Conservation (phyloP, 192 early-diverging fungal genomes). For the Coemansia sp. region DNA sequence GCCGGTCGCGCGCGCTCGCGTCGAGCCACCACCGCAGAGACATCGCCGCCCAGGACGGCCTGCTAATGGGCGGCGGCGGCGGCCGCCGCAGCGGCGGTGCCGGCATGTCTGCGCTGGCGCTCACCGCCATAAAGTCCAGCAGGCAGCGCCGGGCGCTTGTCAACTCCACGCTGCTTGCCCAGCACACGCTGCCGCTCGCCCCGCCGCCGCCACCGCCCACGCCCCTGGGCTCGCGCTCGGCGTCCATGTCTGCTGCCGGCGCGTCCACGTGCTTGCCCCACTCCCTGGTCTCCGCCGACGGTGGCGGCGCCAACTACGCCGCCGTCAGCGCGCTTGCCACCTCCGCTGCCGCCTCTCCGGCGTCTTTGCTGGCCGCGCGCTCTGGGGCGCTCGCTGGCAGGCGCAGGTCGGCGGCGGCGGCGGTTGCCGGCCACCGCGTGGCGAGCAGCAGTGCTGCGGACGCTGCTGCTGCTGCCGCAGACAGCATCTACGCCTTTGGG, state of each 20-base stretch:
- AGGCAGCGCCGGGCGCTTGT: conserved; percentile 47
- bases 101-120: conserved; percentile 39
- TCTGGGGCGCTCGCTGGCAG: background rate
- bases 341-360: background rate
- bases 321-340: background rate
- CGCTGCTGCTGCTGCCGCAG: conserved; percentile 4
- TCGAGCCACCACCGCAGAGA: conserved; percentile 20
- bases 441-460: background rate
- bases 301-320: background rate
- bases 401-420: no score
- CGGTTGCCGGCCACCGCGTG: no score
- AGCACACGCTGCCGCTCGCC: conserved; percentile 41
- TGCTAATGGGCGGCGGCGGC: conserved; percentile 15
- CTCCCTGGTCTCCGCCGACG: no score
- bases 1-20: conserved; percentile 38
- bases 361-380: background rate
- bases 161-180: conserved; percentile 46
- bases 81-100: conserved; percentile 5
- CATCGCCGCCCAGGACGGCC: conserved; percentile 19
- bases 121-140: conserved; percentile 54
- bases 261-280: no score
- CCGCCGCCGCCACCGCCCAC: conserved; percentile 14
- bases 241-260: conserved; percentile 2
- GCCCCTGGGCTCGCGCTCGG: conserved; percentile 3
- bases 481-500: conserved; percentile 42